Percentiles rank a stretch among this genome's conserved stretches.
Conservation (phyloP, 2,329 filamentous ascomycete species). For the Diaporthe ampelina region DNA sequence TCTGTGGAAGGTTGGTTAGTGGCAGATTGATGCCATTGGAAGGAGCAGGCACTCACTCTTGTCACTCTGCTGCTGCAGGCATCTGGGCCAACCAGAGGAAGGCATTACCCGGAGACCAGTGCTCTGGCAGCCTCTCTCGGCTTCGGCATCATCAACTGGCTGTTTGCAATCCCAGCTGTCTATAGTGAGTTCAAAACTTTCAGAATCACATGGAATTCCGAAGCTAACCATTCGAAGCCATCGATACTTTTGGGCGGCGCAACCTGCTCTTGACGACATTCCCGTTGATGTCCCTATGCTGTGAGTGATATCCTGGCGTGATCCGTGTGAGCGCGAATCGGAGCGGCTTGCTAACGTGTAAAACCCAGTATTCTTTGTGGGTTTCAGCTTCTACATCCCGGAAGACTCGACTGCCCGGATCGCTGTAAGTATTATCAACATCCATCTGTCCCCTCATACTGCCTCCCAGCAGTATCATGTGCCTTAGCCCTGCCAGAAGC, state of each 20-base stretch:
- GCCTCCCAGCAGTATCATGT: background rate
- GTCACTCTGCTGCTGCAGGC: no score
- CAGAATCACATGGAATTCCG: no score
- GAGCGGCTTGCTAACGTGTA: background rate
- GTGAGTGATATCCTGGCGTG: background rate
- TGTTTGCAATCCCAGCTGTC: slow-evolving; percentile 72
- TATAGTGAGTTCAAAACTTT: slow-evolving; percentile 56
- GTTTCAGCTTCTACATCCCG: slow-evolving; percentile 62
- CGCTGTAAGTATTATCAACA: slow-evolving; percentile 42
- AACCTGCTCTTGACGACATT: slow-evolving; percentile 75
- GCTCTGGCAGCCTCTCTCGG: slow-evolving; percentile 74
- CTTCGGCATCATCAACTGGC: slow-evolving; percentile 74
- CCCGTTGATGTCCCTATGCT: slow-evolving; percentile 71
- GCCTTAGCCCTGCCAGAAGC: background rate
- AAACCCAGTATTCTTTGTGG: slow-evolving; percentile 56
- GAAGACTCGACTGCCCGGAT: slow-evolving; percentile 53
- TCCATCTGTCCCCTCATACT: background rate
- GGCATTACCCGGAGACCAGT: slow-evolving; percentile 58
- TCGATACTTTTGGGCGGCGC: slow-evolving; percentile 77
- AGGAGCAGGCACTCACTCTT: no score
- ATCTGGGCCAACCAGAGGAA: no score
- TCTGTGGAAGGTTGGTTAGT: no score
- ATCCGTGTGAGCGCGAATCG: no score
- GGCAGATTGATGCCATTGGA: no score
- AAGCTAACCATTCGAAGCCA: slow-evolving; percentile 52